A percentile compares a stretch with the other conserved stretches of the same genome.
Evolutionary conservation across 208 protist genomes (phyloP).

Genomic region (Acanthamoeba sp.): DNA sequence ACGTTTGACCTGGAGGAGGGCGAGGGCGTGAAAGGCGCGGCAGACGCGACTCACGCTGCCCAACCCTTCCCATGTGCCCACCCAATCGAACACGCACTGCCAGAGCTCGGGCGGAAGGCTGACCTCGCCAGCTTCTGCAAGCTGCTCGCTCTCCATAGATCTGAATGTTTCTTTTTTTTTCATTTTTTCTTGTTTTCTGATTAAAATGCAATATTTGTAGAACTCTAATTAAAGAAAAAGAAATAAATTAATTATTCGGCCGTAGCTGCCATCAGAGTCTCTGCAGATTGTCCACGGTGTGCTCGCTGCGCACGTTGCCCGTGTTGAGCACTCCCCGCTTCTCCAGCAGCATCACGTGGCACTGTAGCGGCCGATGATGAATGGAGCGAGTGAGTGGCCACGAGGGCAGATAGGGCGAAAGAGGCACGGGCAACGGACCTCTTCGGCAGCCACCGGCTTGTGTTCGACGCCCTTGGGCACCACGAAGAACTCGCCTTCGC

Average conservation of each 20-base stretch:
- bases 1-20: background rate
- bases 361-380: background rate
- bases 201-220: no score
- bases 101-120: background rate
- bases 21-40: background rate
- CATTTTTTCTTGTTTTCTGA: no score
- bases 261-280: background rate
- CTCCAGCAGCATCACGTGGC: conserved; percentile 34
- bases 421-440: background rate
- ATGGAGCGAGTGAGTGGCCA: background rate
- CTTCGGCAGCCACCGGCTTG: conserved; percentile 20
- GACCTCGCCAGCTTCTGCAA: background rate
- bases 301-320: conserved; percentile 15
- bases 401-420: background rate
- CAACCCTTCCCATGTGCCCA: background rate
- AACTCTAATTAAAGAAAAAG: no score
- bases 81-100: conserved; percentile 57
- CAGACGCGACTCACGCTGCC: background rate
- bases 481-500: conserved; percentile 26
- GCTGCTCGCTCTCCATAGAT: background rate
- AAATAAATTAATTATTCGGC: no score
- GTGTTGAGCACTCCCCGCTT: background rate
- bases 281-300: background rate
- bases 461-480: conserved; percentile 48
- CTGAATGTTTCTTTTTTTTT: no score